Conservation (phyloP, 305 asterid genomes). For the Fraxinus greggii region DNA sequence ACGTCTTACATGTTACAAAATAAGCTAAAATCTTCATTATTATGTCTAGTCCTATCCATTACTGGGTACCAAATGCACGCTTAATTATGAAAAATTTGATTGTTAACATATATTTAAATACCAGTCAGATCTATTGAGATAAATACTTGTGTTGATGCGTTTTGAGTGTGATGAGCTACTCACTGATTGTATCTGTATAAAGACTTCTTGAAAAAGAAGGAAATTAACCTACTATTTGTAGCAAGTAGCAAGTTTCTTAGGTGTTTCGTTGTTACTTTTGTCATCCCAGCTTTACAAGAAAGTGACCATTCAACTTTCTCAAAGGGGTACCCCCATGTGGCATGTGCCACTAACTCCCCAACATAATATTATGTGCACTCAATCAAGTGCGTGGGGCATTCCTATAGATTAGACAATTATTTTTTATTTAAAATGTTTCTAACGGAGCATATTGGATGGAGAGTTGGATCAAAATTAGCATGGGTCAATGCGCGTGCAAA, state of each 20-base stretch:
- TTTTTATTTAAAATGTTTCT: background rate
- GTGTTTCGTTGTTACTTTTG: constrained; percentile 21
- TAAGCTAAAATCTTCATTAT: background rate
- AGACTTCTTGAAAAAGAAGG: background rate
- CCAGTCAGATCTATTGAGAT: background rate
- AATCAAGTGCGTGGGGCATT: background rate
- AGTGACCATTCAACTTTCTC: constrained; percentile 22
- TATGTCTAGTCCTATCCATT: background rate
- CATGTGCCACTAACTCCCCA: constrained; percentile 19
- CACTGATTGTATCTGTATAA: background rate
- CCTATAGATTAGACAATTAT: background rate
- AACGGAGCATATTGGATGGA: background rate
- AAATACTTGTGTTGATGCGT: background rate
- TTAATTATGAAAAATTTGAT: background rate
- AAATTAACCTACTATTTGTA: background rate
- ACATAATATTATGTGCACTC: background rate
- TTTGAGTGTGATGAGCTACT: background rate
- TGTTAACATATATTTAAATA: background rate
- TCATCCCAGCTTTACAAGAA: constrained; percentile 12
- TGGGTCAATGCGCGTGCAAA: background rate
- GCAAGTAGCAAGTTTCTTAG: background rate
- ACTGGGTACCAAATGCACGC: background rate
- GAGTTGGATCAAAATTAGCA: background rate
- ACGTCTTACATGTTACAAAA: background rate
- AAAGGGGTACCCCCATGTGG: constrained; percentile 26